These are phyloP conservation scores for Mollisia scopiformis DNA, from an alignment of 2,329 filamentous ascomycete species.

Conservation along the genomic window DNA sequence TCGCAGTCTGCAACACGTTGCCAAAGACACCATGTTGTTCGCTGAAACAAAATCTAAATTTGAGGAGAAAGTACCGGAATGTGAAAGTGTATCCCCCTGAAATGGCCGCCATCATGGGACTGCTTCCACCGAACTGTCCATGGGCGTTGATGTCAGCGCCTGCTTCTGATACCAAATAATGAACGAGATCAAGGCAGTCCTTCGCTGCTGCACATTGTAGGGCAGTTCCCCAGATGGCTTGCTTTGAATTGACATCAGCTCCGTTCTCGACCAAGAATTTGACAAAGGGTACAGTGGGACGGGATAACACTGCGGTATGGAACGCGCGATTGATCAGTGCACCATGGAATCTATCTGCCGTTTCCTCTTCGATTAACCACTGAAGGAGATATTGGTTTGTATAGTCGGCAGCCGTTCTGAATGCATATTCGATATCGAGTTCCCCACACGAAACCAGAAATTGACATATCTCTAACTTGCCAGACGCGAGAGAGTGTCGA, in stretches of 20 bases:
- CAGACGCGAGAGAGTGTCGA: background rate
- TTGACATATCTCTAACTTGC: background rate
- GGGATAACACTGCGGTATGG: background rate
- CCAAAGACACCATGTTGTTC: background rate
- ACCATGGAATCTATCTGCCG: background rate
- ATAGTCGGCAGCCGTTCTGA: background rate
- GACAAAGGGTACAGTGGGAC: background rate
- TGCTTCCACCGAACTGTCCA: background rate
- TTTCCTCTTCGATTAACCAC: conserved; percentile 1
- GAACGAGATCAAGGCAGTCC: background rate
- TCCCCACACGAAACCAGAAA: conserved; percentile 1
- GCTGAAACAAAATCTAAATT: background rate
- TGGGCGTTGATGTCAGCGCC: background rate
- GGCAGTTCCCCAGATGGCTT: background rate
- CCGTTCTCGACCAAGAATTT: conserved; percentile 1
- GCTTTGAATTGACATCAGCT: background rate
- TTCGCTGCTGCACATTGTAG: background rate
- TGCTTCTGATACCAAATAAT: background rate
- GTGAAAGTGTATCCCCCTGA: background rate
- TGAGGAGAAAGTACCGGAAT: background rate
- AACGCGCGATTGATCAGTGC: background rate
- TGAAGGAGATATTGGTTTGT: background rate
- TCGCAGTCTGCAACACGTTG: background rate
- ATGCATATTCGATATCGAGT: background rate
- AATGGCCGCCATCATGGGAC: background rate